These are phyloP conservation scores for Magnusiomyces magnusii DNA, from an alignment of 1,139 yeast species.

Conservation along the genomic window DNA sequence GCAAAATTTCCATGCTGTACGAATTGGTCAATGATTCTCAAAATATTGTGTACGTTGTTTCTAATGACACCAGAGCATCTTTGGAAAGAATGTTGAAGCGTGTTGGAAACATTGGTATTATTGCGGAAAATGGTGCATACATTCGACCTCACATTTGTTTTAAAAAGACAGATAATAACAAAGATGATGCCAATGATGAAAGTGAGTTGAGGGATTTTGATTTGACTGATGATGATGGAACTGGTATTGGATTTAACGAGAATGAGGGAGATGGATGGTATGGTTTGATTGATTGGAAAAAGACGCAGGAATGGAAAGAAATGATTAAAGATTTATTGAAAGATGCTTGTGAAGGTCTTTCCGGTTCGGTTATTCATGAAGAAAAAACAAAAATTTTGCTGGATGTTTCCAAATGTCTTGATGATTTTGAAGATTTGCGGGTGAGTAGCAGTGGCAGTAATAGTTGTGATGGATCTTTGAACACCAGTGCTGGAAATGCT, in stretches of 20 bases:
- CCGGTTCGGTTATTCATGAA: constrained; percentile 64
- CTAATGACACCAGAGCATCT: constrained; percentile 54
- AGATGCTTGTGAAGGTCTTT: constrained; percentile 68
- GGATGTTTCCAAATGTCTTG: constrained; percentile 32
- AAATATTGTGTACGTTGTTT: constrained; percentile 65
- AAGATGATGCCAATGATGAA: background rate
- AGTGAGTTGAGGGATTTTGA: background rate
- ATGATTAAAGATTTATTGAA: constrained; percentile 52
- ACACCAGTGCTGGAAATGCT: background rate
- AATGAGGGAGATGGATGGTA: constrained; percentile 48
- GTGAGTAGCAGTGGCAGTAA: background rate
- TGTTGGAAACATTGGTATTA: constrained; percentile 63
- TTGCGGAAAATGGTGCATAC: constrained; percentile 86
- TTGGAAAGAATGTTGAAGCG: constrained; percentile 63
- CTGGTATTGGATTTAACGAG: constrained; percentile 36
- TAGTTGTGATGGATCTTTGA: background rate
- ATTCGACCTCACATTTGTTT: constrained; percentile 39
- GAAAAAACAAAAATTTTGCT: constrained; percentile 73
- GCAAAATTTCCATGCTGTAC: constrained; percentile 34
- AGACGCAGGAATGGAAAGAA: constrained; percentile 52
- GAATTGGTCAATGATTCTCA: constrained; percentile 45
- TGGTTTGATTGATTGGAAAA: constrained; percentile 48
- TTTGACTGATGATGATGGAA: background rate
- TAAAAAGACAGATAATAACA: background rate
- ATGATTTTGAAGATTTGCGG: background rate